Evolutionary conservation across 768 basidiomycete genomes (phyloP), one percentile per base, ranked within the genome.

Genomic region (Suillus brevipes): DNA sequence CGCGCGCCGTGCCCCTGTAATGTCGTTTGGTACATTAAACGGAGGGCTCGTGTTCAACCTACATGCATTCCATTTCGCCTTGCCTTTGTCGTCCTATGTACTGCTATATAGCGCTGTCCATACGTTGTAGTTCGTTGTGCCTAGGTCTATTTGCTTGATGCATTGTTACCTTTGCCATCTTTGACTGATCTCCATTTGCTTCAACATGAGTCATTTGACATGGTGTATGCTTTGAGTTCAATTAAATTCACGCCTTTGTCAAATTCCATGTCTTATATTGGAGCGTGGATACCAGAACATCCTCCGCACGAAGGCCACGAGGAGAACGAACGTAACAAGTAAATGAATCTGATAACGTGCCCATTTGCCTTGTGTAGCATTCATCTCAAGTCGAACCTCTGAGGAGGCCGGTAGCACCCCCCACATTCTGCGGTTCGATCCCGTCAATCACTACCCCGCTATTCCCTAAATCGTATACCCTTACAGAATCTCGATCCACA

Each of bases 11-110:
- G 69, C 61, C 65, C 14, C 31, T 50, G 49, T 49, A 18, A 68
- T 75, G 74, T 68, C 72, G 60, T 64, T 50, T 67, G 71, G 72
- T 73, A 77, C 65, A 73, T 68, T 70, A 65, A 65, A 68, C 67
- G 59, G 67, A 67, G 67, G 72, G 53, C 67, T 64, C 47, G 34
- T 66, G 50, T 68, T 57, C 12, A 36, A 55, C 63, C 66, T 61
- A 63, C 25, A 28, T 52, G 64, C 64, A 65, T 62, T 56, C 57
- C 65, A 66, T 70, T 61, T 63, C 28, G 69, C 55, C 66, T 64
- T 20, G 61, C 34, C 13, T 50, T 5, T 40, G 68, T 67, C 67
- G 67, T 75, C 72, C 71, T 73, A 38, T 77, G 75, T 75, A 76
- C 60, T 70, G 57, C 58, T 66, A 53, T 53, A 66, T 70, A 66